Conservation (phyloP, 441 rosid genomes). For the Adansonia rubrostipa region DNA sequence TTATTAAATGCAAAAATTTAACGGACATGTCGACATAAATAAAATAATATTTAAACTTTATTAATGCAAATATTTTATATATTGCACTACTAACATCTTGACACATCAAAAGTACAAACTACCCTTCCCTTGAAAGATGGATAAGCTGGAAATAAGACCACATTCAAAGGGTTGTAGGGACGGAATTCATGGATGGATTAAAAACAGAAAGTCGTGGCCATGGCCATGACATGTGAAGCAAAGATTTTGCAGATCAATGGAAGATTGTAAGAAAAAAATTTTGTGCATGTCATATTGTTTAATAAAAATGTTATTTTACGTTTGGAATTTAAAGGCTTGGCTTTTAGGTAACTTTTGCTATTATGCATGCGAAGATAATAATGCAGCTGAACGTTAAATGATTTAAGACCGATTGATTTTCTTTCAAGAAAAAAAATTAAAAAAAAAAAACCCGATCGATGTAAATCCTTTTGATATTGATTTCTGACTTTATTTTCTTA, state of each 20-base stretch:
- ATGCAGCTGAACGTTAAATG: slow-evolving; percentile 5
- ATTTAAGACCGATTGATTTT: neutral
- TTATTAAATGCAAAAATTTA: too few species aligned
- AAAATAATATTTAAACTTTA: too few species aligned
- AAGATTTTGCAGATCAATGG: slow-evolving; percentile 13
- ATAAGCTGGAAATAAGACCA: slow-evolving; percentile 2
- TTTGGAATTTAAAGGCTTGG: slow-evolving; percentile 17
- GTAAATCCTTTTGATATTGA: neutral
- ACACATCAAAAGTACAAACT: neutral
- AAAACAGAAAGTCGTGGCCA: neutral
- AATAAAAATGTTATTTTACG: neutral
- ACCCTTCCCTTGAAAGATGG: neutral
- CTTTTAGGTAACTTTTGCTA: slow-evolving; percentile 10
- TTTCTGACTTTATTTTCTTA: too few species aligned
- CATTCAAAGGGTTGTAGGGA: neutral
- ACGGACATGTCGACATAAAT: too few species aligned
- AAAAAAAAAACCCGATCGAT: neutral
- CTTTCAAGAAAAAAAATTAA: neutral
- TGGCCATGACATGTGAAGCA: neutral
- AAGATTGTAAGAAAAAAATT: neutral
- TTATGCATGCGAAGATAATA: slow-evolving; percentile 16
- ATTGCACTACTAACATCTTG: neutral
- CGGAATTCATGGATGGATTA: neutral
- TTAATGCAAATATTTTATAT: too few species aligned
- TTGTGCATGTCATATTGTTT: slow-evolving; percentile 1